phyloP scores from a whole-genome alignment of 2,329 filamentous ascomycete genomes.

The Penicillium frequentans region DNA sequence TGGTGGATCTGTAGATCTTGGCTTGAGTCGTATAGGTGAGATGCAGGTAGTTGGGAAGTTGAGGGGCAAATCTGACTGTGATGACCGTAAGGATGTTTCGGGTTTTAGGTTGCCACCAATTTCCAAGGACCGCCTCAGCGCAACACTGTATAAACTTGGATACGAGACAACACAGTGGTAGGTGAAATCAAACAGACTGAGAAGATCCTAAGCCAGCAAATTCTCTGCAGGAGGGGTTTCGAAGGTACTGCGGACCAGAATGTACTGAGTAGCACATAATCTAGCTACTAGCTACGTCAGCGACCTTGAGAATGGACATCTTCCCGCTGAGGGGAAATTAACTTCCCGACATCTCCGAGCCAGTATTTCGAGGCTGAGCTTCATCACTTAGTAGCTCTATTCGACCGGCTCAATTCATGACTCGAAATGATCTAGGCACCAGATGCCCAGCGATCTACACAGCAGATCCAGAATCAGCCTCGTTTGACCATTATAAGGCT shows the following conservation, averaged over 20 bases:
- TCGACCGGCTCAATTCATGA: neutral
- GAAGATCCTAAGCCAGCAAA: neutral
- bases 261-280: neutral
- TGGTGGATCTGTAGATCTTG: neutral
- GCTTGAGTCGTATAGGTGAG: neutral
- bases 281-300: neutral
- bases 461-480: too few species aligned
- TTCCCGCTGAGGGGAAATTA: neutral
- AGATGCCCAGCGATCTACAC: too few species aligned
- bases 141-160: neutral
- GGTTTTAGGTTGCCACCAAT: neutral
- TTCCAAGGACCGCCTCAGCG: neutral
- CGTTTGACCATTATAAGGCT: too few species aligned
- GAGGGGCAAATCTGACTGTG: neutral
- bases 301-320: neutral
- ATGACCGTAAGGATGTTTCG: neutral
- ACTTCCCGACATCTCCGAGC: neutral
- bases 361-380: neutral
- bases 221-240: neutral
- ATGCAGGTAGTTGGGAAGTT: neutral
- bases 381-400: too few species aligned
- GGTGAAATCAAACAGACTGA: neutral
- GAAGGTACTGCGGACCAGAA: neutral
- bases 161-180: neutral
- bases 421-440: neutral